Evolutionary conservation across 2,329 filamentous ascomycete species (phyloP), one percentile per base, ranked within the genome.

Genomic region (Epichloe gansuensis): DNA sequence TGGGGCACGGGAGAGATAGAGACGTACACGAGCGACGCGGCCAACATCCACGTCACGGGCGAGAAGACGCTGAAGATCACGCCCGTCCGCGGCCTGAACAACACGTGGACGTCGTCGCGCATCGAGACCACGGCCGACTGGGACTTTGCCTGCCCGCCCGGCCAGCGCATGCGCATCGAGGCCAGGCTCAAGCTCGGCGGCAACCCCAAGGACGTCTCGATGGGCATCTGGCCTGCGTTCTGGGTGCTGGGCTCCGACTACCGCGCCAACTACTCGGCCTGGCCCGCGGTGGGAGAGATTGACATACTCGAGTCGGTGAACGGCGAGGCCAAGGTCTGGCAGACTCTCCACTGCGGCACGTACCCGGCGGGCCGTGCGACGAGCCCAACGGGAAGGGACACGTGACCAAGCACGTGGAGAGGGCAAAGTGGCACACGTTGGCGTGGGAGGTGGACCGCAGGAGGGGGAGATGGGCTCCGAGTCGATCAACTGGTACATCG

Each of bases 1-100:
- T 77, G 75, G 74, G 74, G 75, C 48, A 78, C 75, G 4, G 67
- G 69, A 53, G 75, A 77, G 59, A 63, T 72, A 17, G 64, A 77
- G 60, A 68, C 64, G 1, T 77, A 77, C 62, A 76, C 73, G 23
- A 58, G 60, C 46, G 62, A 63, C 37, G 37, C 57, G 12, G 53
- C 59, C 43, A 77, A 77, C 61, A 57, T 76, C 44, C 63, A 59
- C 52, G 63, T 75, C 55, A 69, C 69, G 12, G 54, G 59, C 7
- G 34, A 57, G 42, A n/a, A 65, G 12, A 67, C 65, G 5, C 67
- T 76, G 11, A 60, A 60, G 41, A 75, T 74, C 49, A 62, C 63
- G 8, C 58, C 61, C 15, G 8, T 56, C 21, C 53, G 53, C 44
- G 44, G 67, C 64, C 0, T 64, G 65, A 6, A 54, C 35, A 60